Evolutionary conservation across 2,329 filamentous ascomycete genomes (phyloP), one percentile per base, ranked within the genome.

Genomic region (Neonectria neomacrospora): DNA sequence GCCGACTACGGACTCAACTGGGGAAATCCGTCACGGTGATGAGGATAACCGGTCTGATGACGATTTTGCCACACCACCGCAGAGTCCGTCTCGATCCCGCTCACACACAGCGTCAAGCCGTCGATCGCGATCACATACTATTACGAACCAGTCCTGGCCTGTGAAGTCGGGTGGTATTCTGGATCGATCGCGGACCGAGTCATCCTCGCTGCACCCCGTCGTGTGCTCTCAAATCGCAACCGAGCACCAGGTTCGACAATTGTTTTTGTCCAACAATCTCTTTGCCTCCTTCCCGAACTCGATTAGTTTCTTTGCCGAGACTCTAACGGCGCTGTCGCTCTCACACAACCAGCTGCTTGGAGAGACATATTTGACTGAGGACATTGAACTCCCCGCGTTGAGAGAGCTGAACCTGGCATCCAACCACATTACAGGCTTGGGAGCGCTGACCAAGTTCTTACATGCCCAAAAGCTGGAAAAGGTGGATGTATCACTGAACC

Each of bases 401-500:
- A 89, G 88, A 69, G 92, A 94, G 68, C 84, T 98, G 41, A 94
- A 91, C 71, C 78, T 98, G 22, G 83, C 88, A 45, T 86, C 87
- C 23, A 95, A 96, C 75, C 89, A 89, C 48, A 87, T 97, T 63
- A 89, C 87, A 0, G 88, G 88, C 3, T 80, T 97, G 10, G 83
- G 86, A 1, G 87, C 90, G 0, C 79, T 98, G 16, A 84, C 88
- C 3, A 79, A 82, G 5, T 81, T 88, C 67, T 84, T 98, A 5
- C 83, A 85, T n/a, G 93, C 94, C 0, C 93, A 94, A 0, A 82
- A 80, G 7, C 84, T 98, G 7, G 87, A 90, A 57, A 91, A 91
- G 69, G 83, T 97, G 1, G 92, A 98, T 73, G 83, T 96, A 8
- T 93, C 91, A 23, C 86, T 91, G 67, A 98, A 98, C 75, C 89